Conservation (phyloP, 257 asterid species). For the Leonotis leonurus region DNA sequence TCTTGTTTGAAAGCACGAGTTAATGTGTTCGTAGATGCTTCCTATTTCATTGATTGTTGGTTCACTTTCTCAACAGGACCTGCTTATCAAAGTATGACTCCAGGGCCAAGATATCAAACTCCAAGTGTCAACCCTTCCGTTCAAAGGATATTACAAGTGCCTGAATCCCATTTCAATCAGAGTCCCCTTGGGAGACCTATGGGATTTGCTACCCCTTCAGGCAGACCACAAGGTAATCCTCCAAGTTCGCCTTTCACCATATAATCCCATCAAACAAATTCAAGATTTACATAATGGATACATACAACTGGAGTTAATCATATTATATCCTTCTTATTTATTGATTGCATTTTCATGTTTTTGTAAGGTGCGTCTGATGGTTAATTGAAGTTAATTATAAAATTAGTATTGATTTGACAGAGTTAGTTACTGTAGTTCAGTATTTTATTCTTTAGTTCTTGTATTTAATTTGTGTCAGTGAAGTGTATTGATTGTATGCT, state of each 20-base stretch:
- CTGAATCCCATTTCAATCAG: constrained; percentile 27
- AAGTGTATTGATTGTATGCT: no score
- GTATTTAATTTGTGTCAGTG: no score
- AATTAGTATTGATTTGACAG: no score
- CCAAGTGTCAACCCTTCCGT: constrained; percentile 29
- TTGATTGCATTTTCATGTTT: background rate
- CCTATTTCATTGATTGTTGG: background rate
- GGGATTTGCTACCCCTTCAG: constrained; percentile 5
- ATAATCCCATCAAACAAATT: constrained; percentile 27
- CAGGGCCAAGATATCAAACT: constrained; percentile 29
- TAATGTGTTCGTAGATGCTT: background rate
- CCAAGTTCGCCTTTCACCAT: constrained; percentile 7
- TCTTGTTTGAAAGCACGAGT: background rate
- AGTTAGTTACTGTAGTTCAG: no score
- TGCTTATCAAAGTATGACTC: background rate
- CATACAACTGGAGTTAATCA: background rate
- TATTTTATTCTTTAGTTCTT: no score
- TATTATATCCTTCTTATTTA: background rate
- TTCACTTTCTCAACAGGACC: background rate
- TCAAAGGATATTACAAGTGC: constrained; percentile 28
- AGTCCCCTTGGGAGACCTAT: constrained; percentile 28
- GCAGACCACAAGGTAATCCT: constrained; percentile 26
- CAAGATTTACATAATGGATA: background rate
- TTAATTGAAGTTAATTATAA: no score
- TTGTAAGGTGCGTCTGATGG: no score